Conservation (phyloP, 1,284 basidiomycete species). For the Pyrrhoderma noxium region DNA sequence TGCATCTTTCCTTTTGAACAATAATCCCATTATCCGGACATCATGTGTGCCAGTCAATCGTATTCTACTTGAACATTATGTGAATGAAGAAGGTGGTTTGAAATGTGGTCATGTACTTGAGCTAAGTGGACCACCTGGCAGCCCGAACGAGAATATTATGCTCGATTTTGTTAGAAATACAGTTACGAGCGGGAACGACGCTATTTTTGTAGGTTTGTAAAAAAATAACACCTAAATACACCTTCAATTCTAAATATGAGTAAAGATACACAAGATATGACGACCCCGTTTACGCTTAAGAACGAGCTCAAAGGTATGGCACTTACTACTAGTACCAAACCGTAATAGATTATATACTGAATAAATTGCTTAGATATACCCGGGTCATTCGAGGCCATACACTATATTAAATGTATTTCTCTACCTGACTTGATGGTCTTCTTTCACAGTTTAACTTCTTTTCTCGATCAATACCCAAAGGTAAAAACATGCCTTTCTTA, state of each 20-base stretch:
- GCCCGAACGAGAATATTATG: slow-evolving; percentile 50
- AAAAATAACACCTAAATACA: slow-evolving; percentile 13
- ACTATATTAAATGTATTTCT: slow-evolving; percentile 39
- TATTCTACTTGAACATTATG: slow-evolving; percentile 40
- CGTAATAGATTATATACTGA: no score
- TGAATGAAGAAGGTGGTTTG: slow-evolving; percentile 52
- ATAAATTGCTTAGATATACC: slow-evolving; percentile 10
- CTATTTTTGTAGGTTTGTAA: slow-evolving; percentile 55
- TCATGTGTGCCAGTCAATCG: slow-evolving; percentile 14
- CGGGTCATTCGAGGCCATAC: slow-evolving; percentile 28
- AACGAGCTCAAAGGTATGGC: slow-evolving; percentile 38
- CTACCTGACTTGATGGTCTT: slow-evolving; percentile 53
- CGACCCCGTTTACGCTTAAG: slow-evolving; percentile 38
- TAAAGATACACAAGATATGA: slow-evolving; percentile 67
- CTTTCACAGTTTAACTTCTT: slow-evolving; percentile 43
- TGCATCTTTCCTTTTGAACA: slow-evolving; percentile 40
- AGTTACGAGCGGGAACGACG: slow-evolving; percentile 37
- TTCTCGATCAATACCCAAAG: slow-evolving; percentile 39
- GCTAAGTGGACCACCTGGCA: slow-evolving; percentile 67
- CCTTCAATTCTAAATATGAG: no score
- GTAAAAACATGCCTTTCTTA: slow-evolving; percentile 28
- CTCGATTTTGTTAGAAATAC: slow-evolving; percentile 42
- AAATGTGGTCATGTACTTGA: slow-evolving; percentile 55
- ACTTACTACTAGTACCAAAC: neutral
- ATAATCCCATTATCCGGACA: slow-evolving; percentile 19